Conservation (phyloP, 495 filamentous ascomycete species). For the Hypoxylon fuscum region DNA sequence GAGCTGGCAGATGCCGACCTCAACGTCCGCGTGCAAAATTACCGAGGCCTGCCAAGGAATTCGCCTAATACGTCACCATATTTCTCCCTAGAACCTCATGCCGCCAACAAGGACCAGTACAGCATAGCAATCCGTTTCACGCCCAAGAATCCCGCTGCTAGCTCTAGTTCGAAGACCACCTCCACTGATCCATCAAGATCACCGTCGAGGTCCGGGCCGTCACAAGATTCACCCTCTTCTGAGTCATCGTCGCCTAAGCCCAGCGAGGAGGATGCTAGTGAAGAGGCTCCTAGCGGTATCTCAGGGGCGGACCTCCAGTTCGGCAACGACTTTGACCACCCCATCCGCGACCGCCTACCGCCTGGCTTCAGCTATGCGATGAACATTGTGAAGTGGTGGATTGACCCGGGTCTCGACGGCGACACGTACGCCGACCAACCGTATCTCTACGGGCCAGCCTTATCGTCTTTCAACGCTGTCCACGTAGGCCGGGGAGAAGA, state of each 20-base stretch:
- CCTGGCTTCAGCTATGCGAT: slow-evolving; percentile 84
- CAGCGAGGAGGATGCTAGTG: slow-evolving; percentile 20
- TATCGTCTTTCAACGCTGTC: slow-evolving; percentile 78
- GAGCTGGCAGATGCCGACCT: slow-evolving; percentile 68
- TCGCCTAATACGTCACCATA: slow-evolving; percentile 72
- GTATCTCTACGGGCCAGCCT: slow-evolving; percentile 79
- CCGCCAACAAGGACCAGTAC: slow-evolving; percentile 74
- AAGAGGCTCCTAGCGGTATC: slow-evolving; percentile 52
- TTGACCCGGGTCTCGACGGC: slow-evolving; percentile 88
- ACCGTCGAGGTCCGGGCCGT: slow-evolving; percentile 5
- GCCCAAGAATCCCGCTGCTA: slow-evolving; percentile 61
- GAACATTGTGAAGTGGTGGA: slow-evolving; percentile 80
- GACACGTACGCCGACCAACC: slow-evolving; percentile 88
- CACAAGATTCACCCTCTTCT: slow-evolving; percentile 9
- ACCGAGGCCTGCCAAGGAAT: slow-evolving; percentile 64
- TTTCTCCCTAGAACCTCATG: slow-evolving; percentile 74
- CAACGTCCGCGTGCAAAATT: slow-evolving; percentile 72
- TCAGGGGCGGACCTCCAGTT: slow-evolving; percentile 80
- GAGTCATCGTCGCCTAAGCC: slow-evolving; percentile 4
- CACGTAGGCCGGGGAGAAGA: slow-evolving; percentile 65
- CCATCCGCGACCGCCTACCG: slow-evolving; percentile 85
- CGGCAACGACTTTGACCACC: slow-evolving; percentile 91
- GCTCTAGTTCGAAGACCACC: slow-evolving; percentile 1
- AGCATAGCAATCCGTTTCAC: slow-evolving; percentile 79
- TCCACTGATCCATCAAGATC: slow-evolving; percentile 20